Conservation (phyloP, 208 protist species). For the Leishmania arabica region DNA sequence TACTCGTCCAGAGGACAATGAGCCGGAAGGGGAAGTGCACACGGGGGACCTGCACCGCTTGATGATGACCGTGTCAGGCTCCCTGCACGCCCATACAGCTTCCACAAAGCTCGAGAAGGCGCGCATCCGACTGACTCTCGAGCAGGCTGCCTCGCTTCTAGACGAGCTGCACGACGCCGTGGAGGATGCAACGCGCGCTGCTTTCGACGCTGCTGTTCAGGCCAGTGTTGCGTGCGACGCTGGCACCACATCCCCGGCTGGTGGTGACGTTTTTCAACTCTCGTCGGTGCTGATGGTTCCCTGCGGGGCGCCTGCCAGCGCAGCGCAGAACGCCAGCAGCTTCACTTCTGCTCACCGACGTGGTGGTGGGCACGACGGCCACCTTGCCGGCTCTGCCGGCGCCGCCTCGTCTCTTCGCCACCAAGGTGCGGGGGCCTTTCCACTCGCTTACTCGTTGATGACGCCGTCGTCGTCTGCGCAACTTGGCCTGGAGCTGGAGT, state of each 20-base stretch:
- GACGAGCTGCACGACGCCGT: slow-evolving; percentile 52
- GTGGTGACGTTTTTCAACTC: neutral
- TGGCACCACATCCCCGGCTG: neutral
- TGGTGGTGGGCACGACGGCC: neutral
- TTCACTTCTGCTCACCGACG: slow-evolving; percentile 9
- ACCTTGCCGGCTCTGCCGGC: neutral
- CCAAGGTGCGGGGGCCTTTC: neutral
- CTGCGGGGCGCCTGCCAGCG: neutral
- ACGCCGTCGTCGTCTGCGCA: neutral
- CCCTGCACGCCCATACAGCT: slow-evolving; percentile 31
- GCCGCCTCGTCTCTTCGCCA: neutral
- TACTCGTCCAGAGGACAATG: neutral
- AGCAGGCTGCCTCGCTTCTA: slow-evolving; percentile 36
- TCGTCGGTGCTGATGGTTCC: slow-evolving; percentile 1
- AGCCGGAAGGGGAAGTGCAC: slow-evolving; percentile 18
- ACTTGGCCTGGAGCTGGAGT: slow-evolving; percentile 41
- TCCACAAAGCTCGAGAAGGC: slow-evolving; percentile 55
- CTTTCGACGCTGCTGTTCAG: slow-evolving; percentile 34
- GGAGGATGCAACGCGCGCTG: slow-evolving; percentile 43
- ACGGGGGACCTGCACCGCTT: slow-evolving; percentile 44
- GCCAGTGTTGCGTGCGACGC: neutral
- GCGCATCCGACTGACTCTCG: slow-evolving; percentile 40
- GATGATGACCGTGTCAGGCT: slow-evolving; percentile 42
- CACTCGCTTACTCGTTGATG: neutral
- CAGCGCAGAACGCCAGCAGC: slow-evolving; percentile 5